Evolutionary conservation across 2,329 filamentous ascomycete genomes (phyloP).

Genomic region (Parafenestella ontariensis): DNA sequence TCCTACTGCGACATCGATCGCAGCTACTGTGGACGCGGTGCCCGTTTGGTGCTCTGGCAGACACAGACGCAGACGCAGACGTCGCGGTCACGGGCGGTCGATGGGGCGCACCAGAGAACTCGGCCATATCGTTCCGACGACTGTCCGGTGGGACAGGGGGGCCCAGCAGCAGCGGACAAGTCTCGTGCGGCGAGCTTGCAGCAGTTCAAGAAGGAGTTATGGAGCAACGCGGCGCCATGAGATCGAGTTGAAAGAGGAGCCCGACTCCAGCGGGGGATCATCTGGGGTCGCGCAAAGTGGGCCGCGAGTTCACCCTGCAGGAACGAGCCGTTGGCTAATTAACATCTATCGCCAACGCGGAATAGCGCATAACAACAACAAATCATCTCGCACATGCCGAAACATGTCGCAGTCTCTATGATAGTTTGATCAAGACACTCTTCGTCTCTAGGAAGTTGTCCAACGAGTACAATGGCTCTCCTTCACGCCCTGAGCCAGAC

Average conservation of each 20-base stretch:
- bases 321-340: constrained; percentile 20
- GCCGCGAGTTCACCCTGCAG: constrained; percentile 17
- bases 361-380: constrained; percentile 9
- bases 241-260: constrained; percentile 8
- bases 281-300: constrained; percentile 5
- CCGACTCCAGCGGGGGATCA: constrained; percentile 22
- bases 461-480: constrained; percentile 37
- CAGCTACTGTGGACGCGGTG: constrained; percentile 48
- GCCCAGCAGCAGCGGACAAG: constrained; percentile 13
- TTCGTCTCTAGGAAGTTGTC: constrained; percentile 47
- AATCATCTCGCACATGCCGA: constrained; percentile 5
- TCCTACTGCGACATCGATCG: constrained; percentile 47
- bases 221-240: constrained; percentile 17
- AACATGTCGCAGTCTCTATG: constrained; percentile 13
- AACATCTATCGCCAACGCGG: constrained; percentile 9
- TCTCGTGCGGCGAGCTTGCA: constrained; percentile 29
- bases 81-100: constrained; percentile 21
- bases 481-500: constrained; percentile 46
- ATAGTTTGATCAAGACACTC: constrained; percentile 41
- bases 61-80: no score
- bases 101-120: constrained; percentile 26
- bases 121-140: constrained; percentile 33
- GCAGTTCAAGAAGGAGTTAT: constrained; percentile 16
- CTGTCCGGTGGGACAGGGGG: constrained; percentile 7
- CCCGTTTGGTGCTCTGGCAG: constrained; percentile 33